Base-by-base conservation (phyloP, 768 basidiomycete species). In the Pilatotrama ljubarskyi region DNA sequence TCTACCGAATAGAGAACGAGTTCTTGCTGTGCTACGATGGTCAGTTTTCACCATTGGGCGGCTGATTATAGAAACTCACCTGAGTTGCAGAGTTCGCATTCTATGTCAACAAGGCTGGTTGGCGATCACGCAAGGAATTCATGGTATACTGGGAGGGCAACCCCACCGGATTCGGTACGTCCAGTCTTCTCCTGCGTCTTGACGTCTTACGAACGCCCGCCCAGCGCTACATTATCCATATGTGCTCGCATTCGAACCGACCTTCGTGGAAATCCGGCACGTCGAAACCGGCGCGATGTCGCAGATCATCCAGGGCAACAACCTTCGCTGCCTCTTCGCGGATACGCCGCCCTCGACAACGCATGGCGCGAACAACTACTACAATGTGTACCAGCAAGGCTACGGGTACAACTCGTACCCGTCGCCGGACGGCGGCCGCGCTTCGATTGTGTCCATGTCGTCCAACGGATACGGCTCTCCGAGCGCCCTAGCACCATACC, bases 21-120 rank as follows among this genome's bases (percentile, higher is more conserved):
- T 98, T 99, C 75, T 75, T 99, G 51, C 77, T 99, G 36, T 99
- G 97, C 72, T 99, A 98, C 75, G 97, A 98, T 73, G 95, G 96
- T 95, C 61, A 70, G 84, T 78, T 38, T 14, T 6, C 17, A 8
- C 4, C 5, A 18, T 17, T 9, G 5, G 15, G 9, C 1, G 18
- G 10, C 2, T 49, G 1, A 25, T 22, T 1, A 49, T 18, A 37
- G 24, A 50, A 65, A 29, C n/a, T 51, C 37, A 54, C 35, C 38
- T 18, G 0, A 10, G 6, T n/a, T 15, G 36, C 66, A 97, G 97
- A 98, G 76, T 99, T 98, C 72, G 97, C 97, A 0, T 98, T 99
- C 72, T 98, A 98, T 73, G 95, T 99, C 64, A 96, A 98, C 75
- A 93, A 92, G 78, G 95, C 88, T 62, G 97, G 97, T 2, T 90